phyloP scores from a whole-genome alignment of 352 stramenopile genomes.

The Pilasporangium apinafurcum region DNA sequence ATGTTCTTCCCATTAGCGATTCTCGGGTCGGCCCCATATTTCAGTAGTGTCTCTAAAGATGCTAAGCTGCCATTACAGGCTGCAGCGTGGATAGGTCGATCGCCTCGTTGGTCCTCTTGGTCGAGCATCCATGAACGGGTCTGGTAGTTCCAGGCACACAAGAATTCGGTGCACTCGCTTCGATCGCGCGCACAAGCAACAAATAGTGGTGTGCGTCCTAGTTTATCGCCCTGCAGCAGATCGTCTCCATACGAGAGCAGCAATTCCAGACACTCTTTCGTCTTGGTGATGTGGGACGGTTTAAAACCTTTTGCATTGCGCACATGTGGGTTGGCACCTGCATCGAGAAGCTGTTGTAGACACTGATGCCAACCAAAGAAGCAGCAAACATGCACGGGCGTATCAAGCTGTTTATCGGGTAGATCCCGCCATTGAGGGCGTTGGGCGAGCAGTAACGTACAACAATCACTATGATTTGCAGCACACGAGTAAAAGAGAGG shows the following conservation, averaged over 20 bases:
- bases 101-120: conserved; percentile 54
- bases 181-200: conserved; percentile 56
- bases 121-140: conserved; percentile 64
- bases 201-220: conserved; percentile 54
- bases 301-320: conserved; percentile 69
- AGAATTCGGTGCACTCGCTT: conserved; percentile 42
- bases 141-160: conserved; percentile 59
- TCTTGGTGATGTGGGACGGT: conserved; percentile 55
- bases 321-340: conserved; percentile 46
- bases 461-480: conserved; percentile 41
- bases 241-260: conserved; percentile 53
- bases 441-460: conserved; percentile 20
- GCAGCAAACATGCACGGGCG: conserved; percentile 62
- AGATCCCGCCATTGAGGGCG: conserved; percentile 45
- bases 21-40: conserved; percentile 41
- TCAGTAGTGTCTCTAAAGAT: conserved; percentile 34
- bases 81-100: conserved; percentile 52
- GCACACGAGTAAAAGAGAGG: conserved; percentile 65
- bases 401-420: conserved; percentile 53
- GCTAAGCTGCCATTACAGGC: conserved; percentile 50
- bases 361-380: conserved; percentile 60
- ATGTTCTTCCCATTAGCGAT: conserved; percentile 36
- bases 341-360: conserved; percentile 35
- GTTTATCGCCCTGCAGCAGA: conserved; percentile 56
- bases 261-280: conserved; percentile 38